A percentile compares a stretch with the other conserved stretches of the same genome.
phyloP scores from a whole-genome alignment of 495 filamentous ascomycete species.

The Penicillium subrubescens region DNA sequence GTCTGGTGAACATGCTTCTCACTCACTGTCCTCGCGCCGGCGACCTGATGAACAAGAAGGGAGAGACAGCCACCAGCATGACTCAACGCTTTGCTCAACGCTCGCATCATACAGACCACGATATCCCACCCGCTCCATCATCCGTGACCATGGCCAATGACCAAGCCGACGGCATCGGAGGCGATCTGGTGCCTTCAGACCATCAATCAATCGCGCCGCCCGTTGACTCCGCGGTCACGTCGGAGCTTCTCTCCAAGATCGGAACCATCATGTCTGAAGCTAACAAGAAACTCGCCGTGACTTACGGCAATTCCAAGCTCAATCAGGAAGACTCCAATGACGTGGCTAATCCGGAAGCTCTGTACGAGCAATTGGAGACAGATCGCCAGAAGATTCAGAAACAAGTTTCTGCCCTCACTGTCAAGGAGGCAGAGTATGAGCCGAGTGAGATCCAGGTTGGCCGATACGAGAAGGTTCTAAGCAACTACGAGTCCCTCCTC shows the following conservation, averaged over 20 bases:
- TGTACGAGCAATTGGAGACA: conserved; percentile 47
- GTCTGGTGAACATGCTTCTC: conserved; percentile 46
- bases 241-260: conserved; percentile 44
- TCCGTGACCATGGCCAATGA: conserved; percentile 50
- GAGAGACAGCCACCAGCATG: conserved; percentile 76
- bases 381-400: conserved; percentile 47
- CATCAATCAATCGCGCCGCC: conserved; percentile 23
- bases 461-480: conserved; percentile 40
- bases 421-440: conserved; percentile 38
- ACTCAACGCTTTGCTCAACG: conserved; percentile 56
- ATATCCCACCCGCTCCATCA: conserved; percentile 44
- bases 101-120: conserved; percentile 34
- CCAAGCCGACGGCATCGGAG: conserved; percentile 36
- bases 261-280: conserved; percentile 48
- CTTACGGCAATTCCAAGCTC: conserved; percentile 43
- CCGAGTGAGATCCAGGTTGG: conserved; percentile 31
- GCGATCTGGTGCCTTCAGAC: conserved; percentile 27
- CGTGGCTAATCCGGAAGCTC: conserved; percentile 44
- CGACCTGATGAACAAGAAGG: conserved; percentile 76
- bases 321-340: conserved; percentile 43
- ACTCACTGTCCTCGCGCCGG: conserved; percentile 68
- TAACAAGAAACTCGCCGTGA: conserved; percentile 44
- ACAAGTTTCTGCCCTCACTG: conserved; percentile 31
- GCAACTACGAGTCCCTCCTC: conserved; percentile 44
- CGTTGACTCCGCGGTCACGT: conserved; percentile 34